These are phyloP conservation scores for Tetrahymena borealis DNA, from an alignment of 73 alveolate species.

Conservation along the genomic window DNA sequence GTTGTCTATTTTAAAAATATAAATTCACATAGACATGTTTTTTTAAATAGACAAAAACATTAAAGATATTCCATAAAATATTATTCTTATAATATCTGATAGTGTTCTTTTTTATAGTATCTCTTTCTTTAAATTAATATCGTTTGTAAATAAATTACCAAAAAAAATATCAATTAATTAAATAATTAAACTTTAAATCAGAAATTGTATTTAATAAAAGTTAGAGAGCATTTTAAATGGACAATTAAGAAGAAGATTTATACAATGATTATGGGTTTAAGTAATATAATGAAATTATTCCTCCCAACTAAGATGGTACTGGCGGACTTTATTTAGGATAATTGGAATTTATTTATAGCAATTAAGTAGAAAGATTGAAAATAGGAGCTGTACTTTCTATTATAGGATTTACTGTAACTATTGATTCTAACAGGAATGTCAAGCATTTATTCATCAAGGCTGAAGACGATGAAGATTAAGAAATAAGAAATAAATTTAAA, in stretches of 20 bases:
- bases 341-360: neutral
- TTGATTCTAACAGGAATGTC: neutral
- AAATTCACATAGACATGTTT: too few species aligned
- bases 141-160: too few species aligned
- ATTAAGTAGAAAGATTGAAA: neutral
- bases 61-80: too few species aligned
- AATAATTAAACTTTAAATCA: too few species aligned
- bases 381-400: neutral
- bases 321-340: neutral
- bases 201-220: too few species aligned
- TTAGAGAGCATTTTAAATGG: too few species aligned
- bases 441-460: constrained; percentile 19
- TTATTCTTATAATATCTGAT: too few species aligned
- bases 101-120: too few species aligned
- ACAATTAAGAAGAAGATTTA: neutral
- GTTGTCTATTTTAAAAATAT: too few species aligned
- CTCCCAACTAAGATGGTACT: neutral
- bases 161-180: too few species aligned
- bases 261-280: neutral
- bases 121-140: too few species aligned
- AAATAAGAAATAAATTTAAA: constrained; percentile 8
- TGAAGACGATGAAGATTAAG: constrained; percentile 15
- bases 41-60: too few species aligned
- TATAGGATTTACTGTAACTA: neutral
- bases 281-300: neutral